Percentiles rank a stretch among this genome's conserved stretches.
These are phyloP conservation scores for Hypoxylon sp. DNA, from an alignment of 2,329 filamentous ascomycete genomes.

Conservation along the genomic window DNA sequence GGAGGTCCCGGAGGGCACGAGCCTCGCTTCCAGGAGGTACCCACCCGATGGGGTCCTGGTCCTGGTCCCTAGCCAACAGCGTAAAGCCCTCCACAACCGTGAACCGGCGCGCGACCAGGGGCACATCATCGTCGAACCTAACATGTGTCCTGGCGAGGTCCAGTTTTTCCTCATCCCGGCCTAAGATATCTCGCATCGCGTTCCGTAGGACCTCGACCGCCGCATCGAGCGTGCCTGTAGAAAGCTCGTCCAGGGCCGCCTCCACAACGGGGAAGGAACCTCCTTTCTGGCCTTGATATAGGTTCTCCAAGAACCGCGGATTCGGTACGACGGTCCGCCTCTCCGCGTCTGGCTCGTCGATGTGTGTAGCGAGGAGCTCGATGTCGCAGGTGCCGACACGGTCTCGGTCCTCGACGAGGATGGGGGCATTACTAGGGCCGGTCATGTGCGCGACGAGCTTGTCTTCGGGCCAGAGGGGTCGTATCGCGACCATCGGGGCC, in stretches of 20 bases:
- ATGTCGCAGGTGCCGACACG: conserved; percentile 13
- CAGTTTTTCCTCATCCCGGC: background rate
- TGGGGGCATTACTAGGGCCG: conserved; percentile 6
- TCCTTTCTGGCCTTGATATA: background rate
- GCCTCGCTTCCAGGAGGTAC: background rate
- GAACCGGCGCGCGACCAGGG: conserved; percentile 1
- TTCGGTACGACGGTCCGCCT: conserved; percentile 2
- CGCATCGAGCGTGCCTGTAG: background rate
- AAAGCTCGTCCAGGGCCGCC: background rate
- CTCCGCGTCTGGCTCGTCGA: conserved; percentile 13
- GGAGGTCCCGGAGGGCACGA: background rate
- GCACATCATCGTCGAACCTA: background rate
- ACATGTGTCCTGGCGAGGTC: background rate
- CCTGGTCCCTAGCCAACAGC: conserved; percentile 8
- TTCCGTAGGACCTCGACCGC: conserved; percentile 5
- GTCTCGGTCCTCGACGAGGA: conserved; percentile 17
- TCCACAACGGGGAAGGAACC: background rate
- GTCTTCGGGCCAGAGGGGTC: conserved; percentile 22
- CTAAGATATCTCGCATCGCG: background rate
- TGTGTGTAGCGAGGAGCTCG: conserved; percentile 10
- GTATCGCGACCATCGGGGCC: conserved; percentile 4
- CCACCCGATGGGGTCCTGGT: conserved; percentile 1
- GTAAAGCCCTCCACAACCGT: conserved; percentile 13
- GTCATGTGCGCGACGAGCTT: conserved; percentile 6
- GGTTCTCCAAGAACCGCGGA: conserved; percentile 5